Base-by-base conservation (phyloP, 1,284 basidiomycete genomes). In the Apiotrichum porosum region DNA sequence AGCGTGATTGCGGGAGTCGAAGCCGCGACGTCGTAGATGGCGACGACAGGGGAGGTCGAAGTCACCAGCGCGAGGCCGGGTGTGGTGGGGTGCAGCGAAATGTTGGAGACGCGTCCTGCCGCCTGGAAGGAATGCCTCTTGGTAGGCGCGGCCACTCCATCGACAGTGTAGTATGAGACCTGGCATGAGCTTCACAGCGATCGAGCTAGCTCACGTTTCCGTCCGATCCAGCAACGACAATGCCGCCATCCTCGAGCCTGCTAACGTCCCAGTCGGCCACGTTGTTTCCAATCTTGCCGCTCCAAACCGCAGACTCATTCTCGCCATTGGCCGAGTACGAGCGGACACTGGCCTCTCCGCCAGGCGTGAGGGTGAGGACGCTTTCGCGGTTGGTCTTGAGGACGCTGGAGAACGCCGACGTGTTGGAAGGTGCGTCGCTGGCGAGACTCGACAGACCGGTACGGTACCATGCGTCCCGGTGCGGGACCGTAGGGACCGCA, bases 61-160 rank as follows among this genome's bases (percentile, higher is more conserved):
- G 62, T 58, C 0, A 60, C 58, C 21, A 73, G 63, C 8, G 73
- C 55, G 18, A 77, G 44, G 5, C 60, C 54, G 0, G 69, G 62
- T 0, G 71, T 70, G 2, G 72, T 73, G 1, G 75, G 74, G 47
- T 77, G 75, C 18, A 75, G 62, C 3, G 61, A 26, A 31, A 76
- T 37, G 37, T 56, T 59, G 22, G 69, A 69, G 30, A 74, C 57
- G 3, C 68, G 45, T 2, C 34, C 41, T 4, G 23, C 36, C 2
- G 46, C 15, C 2, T 31, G 28, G 32, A 57, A 37, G 9, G 23
- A 22, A 13, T 38, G 24, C 2, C 24, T 36, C 30, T 42, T n/a
- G 3, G 46, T 31, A 1, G 42, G 45, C 1, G 37, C 37, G 1
- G 10, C 42, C 2, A 23, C 17, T 0, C 39, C 39, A 9, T 13